A percentile compares a stretch with the other conserved stretches of the same genome.
Evolutionary conservation across 345 rosid genomes (phyloP).

Genomic region (Physaria fendleri): DNA sequence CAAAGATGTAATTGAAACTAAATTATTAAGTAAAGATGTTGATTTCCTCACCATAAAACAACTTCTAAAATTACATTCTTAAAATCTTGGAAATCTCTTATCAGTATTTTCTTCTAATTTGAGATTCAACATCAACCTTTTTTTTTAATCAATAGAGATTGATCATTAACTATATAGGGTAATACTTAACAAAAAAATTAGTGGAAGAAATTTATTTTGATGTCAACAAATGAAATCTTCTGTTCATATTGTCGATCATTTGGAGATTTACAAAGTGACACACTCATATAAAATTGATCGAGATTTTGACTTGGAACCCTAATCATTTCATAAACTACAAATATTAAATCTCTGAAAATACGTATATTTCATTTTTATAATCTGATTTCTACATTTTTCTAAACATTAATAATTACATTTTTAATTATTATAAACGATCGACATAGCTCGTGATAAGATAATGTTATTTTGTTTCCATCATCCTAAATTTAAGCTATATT

Average conservation of each 20-base stretch:
- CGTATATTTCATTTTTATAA: not conserved
- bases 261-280: not conserved
- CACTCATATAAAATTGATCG: not conserved
- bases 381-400: not conserved
- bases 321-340: not conserved
- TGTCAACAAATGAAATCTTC: not conserved
- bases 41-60: no score
- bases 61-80: not conserved
- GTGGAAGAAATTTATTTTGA: no score
- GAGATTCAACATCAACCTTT: no score
- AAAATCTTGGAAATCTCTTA: not conserved
- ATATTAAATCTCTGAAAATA: not conserved
- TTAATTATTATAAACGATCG: constrained; percentile 1
- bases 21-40: no score
- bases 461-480: constrained; percentile 18
- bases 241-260: not conserved
- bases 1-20: no score
- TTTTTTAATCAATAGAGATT: no score
- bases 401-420: not conserved
- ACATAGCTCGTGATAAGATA: constrained; percentile 33
- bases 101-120: not conserved
- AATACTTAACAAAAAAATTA: not conserved
- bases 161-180: not conserved
- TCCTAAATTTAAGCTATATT: constrained; percentile 22
- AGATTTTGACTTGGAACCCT: not conserved